Conservation (phyloP, 225 moss, liverwort and hornwort species). For the Climacium dendroides region DNA sequence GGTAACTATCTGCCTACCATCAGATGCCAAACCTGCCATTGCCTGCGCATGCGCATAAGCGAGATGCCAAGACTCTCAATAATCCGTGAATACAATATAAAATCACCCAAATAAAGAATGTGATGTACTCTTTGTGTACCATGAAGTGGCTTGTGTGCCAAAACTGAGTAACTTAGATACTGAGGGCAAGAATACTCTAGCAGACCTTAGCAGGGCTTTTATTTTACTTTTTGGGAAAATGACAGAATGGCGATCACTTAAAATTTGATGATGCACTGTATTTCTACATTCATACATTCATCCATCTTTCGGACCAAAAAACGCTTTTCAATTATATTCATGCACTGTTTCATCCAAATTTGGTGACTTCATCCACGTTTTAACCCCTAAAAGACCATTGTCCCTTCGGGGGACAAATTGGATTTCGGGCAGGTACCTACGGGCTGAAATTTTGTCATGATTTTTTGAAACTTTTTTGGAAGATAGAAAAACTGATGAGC, state of each 20-base stretch:
- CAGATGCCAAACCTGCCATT: conserved; percentile 83
- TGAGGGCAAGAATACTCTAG: neutral
- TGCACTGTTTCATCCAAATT: neutral
- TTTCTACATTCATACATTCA: neutral
- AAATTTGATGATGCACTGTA: neutral
- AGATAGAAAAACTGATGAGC: too few relatives aligned
- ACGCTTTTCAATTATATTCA: neutral
- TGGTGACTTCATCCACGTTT: neutral
- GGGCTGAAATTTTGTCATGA: too few relatives aligned
- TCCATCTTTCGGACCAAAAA: neutral
- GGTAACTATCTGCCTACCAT: conserved; percentile 84
- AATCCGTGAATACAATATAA: neutral
- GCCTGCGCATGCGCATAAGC: conserved; percentile 29
- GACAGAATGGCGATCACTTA: neutral
- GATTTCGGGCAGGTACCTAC: too few relatives aligned
- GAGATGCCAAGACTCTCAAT: neutral
- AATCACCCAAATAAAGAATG: neutral
- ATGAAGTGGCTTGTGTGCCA: neutral
- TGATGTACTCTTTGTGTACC: neutral
- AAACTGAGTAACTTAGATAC: neutral
- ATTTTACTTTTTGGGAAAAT: neutral
- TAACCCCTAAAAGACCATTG: too few relatives aligned
- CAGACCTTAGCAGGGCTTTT: neutral
- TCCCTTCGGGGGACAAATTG: too few relatives aligned
- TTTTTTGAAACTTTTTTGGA: too few relatives aligned